A percentile compares a stretch with the other conserved stretches of the same genome.
Conservation (phyloP, 257 asterid genomes). For the Parsonsia alboflavescens region DNA sequence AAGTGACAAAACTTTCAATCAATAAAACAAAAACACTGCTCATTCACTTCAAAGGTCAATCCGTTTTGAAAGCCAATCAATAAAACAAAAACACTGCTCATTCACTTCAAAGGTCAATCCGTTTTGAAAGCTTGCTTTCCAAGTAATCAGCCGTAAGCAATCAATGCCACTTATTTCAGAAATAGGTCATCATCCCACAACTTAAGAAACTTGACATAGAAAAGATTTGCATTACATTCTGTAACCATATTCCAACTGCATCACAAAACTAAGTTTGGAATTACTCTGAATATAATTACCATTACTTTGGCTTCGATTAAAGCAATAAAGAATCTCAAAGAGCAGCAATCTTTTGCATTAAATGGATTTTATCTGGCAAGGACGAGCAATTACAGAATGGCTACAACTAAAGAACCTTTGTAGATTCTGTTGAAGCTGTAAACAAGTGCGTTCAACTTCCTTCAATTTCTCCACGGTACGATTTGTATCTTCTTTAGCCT, state of each 20-base stretch:
- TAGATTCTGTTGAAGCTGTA: slow-evolving; percentile 57
- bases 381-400: not conserved
- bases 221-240: not conserved
- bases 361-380: not conserved
- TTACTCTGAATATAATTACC: not conserved
- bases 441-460: slow-evolving; percentile 72
- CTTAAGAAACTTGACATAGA: not conserved
- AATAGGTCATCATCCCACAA: not conserved
- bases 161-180: not conserved
- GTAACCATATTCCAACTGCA: not conserved
- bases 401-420: slow-evolving; percentile 44
- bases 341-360: not conserved
- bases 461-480: slow-evolving; percentile 52
- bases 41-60: too few relatives aligned
- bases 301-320: not conserved
- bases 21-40: too few relatives aligned
- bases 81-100: too few relatives aligned
- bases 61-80: too few relatives aligned
- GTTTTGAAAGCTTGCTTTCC: not conserved
- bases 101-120: too few relatives aligned
- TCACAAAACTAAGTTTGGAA: not conserved
- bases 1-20: not conserved
- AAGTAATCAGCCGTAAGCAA: not conserved
- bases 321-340: not conserved
- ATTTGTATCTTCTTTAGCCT: slow-evolving; percentile 61